A percentile compares a stretch with the other conserved stretches of the same genome.
Evolutionary conservation across 257 asterid species (phyloP).

Genomic region (Eustoma russellianum): DNA sequence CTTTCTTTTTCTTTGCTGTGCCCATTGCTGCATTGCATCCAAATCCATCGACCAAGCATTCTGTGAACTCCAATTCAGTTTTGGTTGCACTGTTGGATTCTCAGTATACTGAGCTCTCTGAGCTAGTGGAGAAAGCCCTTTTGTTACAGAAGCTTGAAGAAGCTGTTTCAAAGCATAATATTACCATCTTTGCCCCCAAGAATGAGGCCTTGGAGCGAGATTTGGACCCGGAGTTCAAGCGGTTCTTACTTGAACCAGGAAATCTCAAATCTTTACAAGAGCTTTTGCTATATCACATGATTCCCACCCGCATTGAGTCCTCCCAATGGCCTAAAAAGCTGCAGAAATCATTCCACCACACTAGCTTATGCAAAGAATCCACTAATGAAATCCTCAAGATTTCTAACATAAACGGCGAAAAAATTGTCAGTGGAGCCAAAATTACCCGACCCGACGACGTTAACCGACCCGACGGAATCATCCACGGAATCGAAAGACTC

Average conservation of each 20-base stretch:
- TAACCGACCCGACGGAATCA: constrained; percentile 82
- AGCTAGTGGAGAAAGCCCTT: constrained; percentile 86
- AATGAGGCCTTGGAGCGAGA: constrained; percentile 77
- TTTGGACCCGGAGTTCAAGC: constrained; percentile 89
- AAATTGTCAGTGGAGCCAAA: constrained; percentile 29
- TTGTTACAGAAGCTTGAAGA: constrained; percentile 70
- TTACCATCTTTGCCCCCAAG: constrained; percentile 84
- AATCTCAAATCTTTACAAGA: constrained; percentile 74
- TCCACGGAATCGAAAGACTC: constrained; percentile 82
- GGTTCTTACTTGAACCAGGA: constrained; percentile 66
- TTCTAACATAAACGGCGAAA: constrained; percentile 27
- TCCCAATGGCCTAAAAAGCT: constrained; percentile 25
- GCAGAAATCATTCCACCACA: constrained; percentile 11
- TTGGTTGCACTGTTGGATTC: constrained; percentile 88
- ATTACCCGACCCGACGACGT: constrained; percentile 48
- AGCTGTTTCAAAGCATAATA: constrained; percentile 66
- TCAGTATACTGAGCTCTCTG: constrained; percentile 83
- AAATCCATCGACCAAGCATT: constrained; percentile 14
- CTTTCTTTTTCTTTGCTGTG: constrained; percentile 20
- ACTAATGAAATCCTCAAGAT: constrained; percentile 30
- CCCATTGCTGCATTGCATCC: constrained; percentile 49
- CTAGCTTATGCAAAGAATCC: constrained; percentile 49
- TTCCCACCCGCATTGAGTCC: constrained; percentile 66
- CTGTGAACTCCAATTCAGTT: constrained; percentile 78
- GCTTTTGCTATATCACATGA: constrained; percentile 66